phyloP scores from a whole-genome alignment of 805 yeast species.

The Henningerozyma blattae region DNA sequence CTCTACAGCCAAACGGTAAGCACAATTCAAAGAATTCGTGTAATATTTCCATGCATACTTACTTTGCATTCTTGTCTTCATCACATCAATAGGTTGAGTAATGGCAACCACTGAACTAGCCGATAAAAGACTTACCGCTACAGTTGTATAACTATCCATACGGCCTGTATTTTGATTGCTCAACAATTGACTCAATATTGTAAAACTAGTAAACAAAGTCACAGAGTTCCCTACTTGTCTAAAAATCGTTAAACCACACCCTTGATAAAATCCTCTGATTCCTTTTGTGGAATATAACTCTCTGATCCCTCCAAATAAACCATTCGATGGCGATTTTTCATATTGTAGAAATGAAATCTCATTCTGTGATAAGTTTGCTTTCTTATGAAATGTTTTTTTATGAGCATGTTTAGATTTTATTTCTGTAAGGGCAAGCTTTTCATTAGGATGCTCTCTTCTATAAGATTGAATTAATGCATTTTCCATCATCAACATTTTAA shows the following conservation, averaged over 20 bases:
- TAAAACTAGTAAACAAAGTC: conserved; percentile 76
- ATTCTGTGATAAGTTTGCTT: conserved; percentile 21
- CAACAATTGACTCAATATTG: conserved; percentile 58
- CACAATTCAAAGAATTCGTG: conserved; percentile 48
- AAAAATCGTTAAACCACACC: conserved; percentile 67
- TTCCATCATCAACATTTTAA: conserved; percentile 73
- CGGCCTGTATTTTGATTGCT: conserved; percentile 33
- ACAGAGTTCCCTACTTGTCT: conserved; percentile 73
- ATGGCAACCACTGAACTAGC: conserved; percentile 61
- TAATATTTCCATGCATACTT: conserved; percentile 48
- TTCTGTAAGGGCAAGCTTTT: conserved; percentile 1
- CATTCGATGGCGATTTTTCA: conserved; percentile 42
- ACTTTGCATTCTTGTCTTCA: conserved; percentile 80
- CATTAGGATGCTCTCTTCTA: conserved; percentile 13
- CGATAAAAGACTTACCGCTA: conserved; percentile 44
- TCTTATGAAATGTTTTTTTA: conserved; percentile 23
- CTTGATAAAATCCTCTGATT: conserved; percentile 65
- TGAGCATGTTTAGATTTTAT: conserved; percentile 1
- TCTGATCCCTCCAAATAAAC: conserved; percentile 38
- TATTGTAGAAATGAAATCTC: conserved; percentile 24
- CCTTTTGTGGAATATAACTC: conserved; percentile 72
- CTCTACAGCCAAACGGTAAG: conserved; percentile 35
- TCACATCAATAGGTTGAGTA: conserved; percentile 83
- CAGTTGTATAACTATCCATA: conserved; percentile 25
- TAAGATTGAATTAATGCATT: conserved; percentile 33